Evolutionary conservation across 2,329 filamentous ascomycete species (phyloP).

Genomic region (Stemphylium vesicarium): DNA sequence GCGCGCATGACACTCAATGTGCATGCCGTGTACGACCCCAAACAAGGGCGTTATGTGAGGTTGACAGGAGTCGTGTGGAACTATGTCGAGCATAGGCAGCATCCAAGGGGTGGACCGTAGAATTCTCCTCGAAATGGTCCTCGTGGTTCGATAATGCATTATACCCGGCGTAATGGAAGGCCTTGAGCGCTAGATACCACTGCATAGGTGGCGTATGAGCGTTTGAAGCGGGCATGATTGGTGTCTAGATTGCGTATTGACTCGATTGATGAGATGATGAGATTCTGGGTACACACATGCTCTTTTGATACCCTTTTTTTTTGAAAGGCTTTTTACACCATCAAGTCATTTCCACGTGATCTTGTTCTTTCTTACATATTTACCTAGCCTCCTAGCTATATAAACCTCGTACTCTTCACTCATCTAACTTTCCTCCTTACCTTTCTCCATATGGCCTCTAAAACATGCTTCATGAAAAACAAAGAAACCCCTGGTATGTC

Average conservation of each 20-base stretch:
- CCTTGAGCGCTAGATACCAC: slow-evolving; percentile 6
- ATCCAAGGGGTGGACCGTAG: slow-evolving; percentile 44
- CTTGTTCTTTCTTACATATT: too few relatives aligned
- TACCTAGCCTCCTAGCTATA: too few relatives aligned
- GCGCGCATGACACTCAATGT: slow-evolving; percentile 55
- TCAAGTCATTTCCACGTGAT: too few relatives aligned
- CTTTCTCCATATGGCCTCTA: too few relatives aligned
- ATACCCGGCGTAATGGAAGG: slow-evolving; percentile 11
- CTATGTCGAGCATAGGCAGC: slow-evolving; percentile 42
- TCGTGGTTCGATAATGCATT: slow-evolving; percentile 3
- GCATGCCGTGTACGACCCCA: slow-evolving; percentile 54
- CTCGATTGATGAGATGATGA: too few relatives aligned
- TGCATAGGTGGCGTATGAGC: slow-evolving; percentile 5
- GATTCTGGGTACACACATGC: too few relatives aligned
- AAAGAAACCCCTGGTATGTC: too few relatives aligned
- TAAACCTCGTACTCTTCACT: too few relatives aligned
- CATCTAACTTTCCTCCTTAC: too few relatives aligned
- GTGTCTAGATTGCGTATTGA: neutral
- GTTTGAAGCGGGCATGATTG: slow-evolving; percentile 2
- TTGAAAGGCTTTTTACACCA: too few relatives aligned
- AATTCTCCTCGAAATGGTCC: neutral
- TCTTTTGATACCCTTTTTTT: too few relatives aligned
- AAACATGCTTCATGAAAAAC: too few relatives aligned
- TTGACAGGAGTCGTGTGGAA: slow-evolving; percentile 32
- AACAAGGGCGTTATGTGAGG: slow-evolving; percentile 47